Percentiles rank a stretch among this genome's conserved stretches.
phyloP scores from a whole-genome alignment of 2,329 filamentous ascomycete genomes.

The Botrytis medusae region DNA sequence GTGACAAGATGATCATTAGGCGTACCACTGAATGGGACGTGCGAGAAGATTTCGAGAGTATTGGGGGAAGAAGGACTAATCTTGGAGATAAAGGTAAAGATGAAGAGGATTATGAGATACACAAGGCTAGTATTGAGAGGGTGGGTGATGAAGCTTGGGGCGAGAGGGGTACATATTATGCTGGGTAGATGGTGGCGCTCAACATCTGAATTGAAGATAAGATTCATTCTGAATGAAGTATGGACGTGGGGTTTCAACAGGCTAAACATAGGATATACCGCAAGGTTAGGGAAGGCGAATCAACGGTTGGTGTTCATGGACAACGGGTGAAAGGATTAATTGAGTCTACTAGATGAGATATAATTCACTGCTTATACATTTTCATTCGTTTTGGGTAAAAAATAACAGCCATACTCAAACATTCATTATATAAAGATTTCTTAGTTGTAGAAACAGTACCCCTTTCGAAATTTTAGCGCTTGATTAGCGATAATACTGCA shows the following conservation, averaged over 20 bases:
- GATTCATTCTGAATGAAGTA: neutral
- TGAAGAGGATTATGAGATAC: conserved; percentile 8
- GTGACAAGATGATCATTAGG: conserved; percentile 29
- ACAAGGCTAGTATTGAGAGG: neutral
- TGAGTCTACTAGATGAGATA: neutral
- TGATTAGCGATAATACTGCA: neutral
- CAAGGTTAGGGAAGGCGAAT: neutral
- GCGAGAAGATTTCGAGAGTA: conserved; percentile 18
- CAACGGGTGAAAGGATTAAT: neutral
- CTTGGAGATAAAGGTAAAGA: neutral
- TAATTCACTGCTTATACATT: neutral
- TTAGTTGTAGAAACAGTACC: neutral
- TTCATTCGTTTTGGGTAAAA: neutral
- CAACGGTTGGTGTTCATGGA: neutral
- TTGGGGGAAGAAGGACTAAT: neutral
- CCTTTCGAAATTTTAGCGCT: neutral
- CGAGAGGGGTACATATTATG: conserved; percentile 5
- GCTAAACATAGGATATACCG: neutral
- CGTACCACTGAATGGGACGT: conserved; percentile 28
- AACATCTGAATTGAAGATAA: neutral
- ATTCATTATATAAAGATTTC: neutral
- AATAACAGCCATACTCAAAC: neutral
- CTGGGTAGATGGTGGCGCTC: neutral
- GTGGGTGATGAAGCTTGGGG: neutral
- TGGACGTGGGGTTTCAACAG: neutral